Evolutionary conservation across 2,329 filamentous ascomycete genomes (phyloP), one percentile per base, ranked within the genome.

Genomic region (Neopestalotiopsis clavispora): DNA sequence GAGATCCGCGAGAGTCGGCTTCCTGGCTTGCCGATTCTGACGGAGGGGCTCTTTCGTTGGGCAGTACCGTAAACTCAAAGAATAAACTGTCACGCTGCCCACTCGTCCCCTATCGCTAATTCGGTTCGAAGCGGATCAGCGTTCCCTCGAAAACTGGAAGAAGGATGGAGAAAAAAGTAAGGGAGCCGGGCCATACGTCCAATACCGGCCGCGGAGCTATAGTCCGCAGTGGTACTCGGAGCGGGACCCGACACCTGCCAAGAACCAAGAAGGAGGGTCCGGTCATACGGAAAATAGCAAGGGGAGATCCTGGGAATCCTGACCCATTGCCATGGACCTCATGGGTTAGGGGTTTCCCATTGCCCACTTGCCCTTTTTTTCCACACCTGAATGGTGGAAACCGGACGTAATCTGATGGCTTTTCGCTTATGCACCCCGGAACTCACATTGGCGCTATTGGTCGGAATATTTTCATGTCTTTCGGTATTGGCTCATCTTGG

Each of bases 171-270:
- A 23, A 13, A 23, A 3, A 56, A 2, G 7, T 7, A 23, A 20
- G 34, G 12, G 13, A 57, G 32, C 32, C 49, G 49, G 63, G 14
- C 63, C 28, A 7, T 6, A 66, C 23, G 28, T n/a, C 63, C 63
- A 49, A 57, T 66, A 20, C 30, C 63, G 32, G 42, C 30, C 14
- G 52, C 49, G 63, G 63, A 57, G 63, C 17, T 14, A 49, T n/a
- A 28, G 63, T 66, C 63, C 63, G 63, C 49, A 42, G 63, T 57
- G 23, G 42, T 57, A 57, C 56, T 23, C 42, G 49, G 42, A 66
- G 49, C 63, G 63, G 63, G 30, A 38, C 42, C 49, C 42, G 32
- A 32, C 23, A n/a, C 34, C n/a, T 38, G 30, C 45, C 45, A 52
- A 52, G 45, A 17, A 52, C 4, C 7, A 5, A 20, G 23, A 30